A percentile compares a stretch with the other conserved stretches of the same genome.
phyloP scores from a whole-genome alignment of 192 early-diverging fungal genomes.

The Backusella westeae region DNA sequence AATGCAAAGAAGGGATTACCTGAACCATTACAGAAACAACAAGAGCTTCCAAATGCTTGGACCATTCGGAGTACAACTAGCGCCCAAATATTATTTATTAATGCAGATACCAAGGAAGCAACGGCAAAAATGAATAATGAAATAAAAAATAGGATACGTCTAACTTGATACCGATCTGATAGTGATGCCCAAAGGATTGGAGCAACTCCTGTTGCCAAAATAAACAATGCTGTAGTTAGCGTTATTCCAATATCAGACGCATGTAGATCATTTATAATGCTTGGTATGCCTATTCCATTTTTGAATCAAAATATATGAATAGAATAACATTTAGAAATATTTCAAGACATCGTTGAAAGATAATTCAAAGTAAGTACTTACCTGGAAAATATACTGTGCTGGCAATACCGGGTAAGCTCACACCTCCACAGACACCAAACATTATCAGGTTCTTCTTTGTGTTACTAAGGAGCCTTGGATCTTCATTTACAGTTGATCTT shows the following conservation, averaged over 20 bases:
- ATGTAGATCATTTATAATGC: constrained; percentile 37
- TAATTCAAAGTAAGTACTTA: neutral
- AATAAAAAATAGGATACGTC: constrained; percentile 34
- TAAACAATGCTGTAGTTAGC: constrained; percentile 41
- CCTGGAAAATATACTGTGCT: constrained; percentile 29
- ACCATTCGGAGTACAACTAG: constrained; percentile 42
- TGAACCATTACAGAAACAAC: constrained; percentile 42
- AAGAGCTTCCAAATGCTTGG: constrained; percentile 43
- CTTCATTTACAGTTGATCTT: constrained; percentile 5
- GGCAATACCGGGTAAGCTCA: constrained; percentile 19
- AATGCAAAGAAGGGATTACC: neutral
- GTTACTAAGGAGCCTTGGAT: neutral
- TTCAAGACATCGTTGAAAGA: neutral
- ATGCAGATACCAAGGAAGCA: constrained; percentile 43
- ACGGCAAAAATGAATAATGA: constrained; percentile 39
- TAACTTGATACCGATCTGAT: constrained; percentile 43
- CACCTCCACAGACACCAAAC: neutral
- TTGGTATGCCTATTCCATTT: constrained; percentile 11
- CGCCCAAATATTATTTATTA: constrained; percentile 32
- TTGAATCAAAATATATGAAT: neutral
- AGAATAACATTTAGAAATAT: neutral
- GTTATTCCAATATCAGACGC: constrained; percentile 39
- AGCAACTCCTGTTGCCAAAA: constrained; percentile 45
- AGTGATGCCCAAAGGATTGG: constrained; percentile 42
- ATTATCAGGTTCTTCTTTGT: constrained; percentile 12